Percentiles rank a stretch among this genome's conserved stretches.
phyloP scores from a whole-genome alignment of 768 basidiomycete genomes.

The Collybia sordida region DNA sequence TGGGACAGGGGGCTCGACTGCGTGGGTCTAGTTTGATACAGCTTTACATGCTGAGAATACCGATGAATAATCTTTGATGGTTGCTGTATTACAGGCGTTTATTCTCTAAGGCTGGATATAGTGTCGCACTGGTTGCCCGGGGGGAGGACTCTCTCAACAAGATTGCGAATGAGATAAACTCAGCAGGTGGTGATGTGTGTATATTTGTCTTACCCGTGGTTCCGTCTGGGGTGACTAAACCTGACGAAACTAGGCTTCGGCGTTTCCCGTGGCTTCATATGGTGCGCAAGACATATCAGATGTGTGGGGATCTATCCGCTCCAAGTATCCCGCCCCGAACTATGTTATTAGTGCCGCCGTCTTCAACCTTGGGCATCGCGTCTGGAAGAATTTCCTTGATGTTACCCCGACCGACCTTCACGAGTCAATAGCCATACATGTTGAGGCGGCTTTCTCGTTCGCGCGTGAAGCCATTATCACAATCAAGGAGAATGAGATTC shows the following conservation, averaged over 20 bases:
- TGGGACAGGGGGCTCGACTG: slow-evolving; percentile 59
- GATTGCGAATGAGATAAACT: slow-evolving; percentile 54
- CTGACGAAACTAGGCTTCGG: slow-evolving; percentile 56
- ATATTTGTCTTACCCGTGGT: not conserved
- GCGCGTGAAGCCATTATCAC: slow-evolving; percentile 57
- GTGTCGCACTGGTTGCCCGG: slow-evolving; percentile 64
- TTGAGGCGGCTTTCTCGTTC: slow-evolving; percentile 64
- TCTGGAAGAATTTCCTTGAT: slow-evolving; percentile 70
- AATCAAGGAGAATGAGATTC: slow-evolving; percentile 56
- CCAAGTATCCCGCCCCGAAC: slow-evolving; percentile 44
- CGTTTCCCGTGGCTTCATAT: slow-evolving; percentile 56
- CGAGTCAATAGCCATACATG: slow-evolving; percentile 46
- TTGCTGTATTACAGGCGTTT: slow-evolving; percentile 40
- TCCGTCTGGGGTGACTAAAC: too few relatives aligned
- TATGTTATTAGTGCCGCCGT: slow-evolving; percentile 59
- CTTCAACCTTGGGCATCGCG: slow-evolving; percentile 57
- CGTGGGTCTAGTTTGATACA: slow-evolving; percentile 37
- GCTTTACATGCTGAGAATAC: not conserved
- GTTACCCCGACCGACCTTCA: slow-evolving; percentile 58
- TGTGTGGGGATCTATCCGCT: slow-evolving; percentile 46
- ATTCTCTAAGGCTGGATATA: slow-evolving; percentile 64
- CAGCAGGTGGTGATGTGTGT: slow-evolving; percentile 57
- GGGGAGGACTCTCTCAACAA: slow-evolving; percentile 49
- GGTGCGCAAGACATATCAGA: slow-evolving; percentile 49
- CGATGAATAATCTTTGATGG: not conserved